Conservation (phyloP, 768 basidiomycete genomes). For the Ephemerocybe angulata region DNA sequence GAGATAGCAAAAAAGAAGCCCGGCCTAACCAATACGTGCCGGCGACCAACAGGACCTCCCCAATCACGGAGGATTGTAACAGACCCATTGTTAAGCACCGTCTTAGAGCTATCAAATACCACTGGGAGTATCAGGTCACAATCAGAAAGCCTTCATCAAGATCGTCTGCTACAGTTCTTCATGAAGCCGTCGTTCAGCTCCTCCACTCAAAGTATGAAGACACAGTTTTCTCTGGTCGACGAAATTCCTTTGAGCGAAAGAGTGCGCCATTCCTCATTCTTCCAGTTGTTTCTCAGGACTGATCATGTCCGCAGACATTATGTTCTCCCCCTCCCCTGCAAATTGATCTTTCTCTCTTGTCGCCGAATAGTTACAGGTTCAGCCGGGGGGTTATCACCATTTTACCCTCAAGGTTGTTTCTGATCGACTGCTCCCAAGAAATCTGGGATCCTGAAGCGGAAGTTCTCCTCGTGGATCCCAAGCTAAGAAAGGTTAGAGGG, state of each 20-base stretch:
- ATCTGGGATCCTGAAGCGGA: too few relatives aligned
- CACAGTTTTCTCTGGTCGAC: too few relatives aligned
- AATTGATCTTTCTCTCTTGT: background rate
- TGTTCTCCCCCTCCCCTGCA: background rate
- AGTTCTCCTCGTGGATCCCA: too few relatives aligned
- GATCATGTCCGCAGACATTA: too few relatives aligned
- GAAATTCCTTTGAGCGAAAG: background rate
- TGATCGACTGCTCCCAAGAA: conserved; percentile 57
- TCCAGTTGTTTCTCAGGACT: too few relatives aligned
- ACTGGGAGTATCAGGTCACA: too few relatives aligned
- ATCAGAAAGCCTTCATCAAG: background rate
- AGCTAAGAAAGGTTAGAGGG: too few relatives aligned
- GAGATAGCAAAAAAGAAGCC: background rate
- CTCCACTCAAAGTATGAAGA: background rate
- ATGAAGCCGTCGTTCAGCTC: background rate
- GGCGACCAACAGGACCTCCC: background rate
- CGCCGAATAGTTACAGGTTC: conserved; percentile 33
- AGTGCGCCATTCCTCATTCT: too few relatives aligned
- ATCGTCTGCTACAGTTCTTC: background rate
- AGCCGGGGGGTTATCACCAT: conserved; percentile 45
- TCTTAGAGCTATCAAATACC: too few relatives aligned
- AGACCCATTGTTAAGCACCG: background rate
- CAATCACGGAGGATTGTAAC: background rate
- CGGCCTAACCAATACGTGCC: background rate
- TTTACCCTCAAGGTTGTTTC: conserved; percentile 45